Base-by-base conservation (phyloP, 2,329 filamentous ascomycete species). In the Diplodia intermedia region DNA sequence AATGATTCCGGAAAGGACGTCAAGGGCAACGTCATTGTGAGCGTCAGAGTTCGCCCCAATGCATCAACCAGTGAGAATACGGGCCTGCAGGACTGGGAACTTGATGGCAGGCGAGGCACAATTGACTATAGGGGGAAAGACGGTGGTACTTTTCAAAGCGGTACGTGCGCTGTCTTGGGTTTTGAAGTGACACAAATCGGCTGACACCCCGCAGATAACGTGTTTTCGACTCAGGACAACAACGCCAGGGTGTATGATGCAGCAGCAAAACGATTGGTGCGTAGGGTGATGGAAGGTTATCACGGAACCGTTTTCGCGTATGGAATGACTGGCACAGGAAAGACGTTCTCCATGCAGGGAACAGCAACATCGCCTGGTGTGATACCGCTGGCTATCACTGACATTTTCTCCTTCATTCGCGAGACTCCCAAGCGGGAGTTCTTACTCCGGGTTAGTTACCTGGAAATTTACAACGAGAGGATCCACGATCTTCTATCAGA, bases 341-440 rank as follows among this genome's bases (percentile, higher is more conserved):
- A 99, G 83, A 99, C 95, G 0, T 99, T 98, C 79, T 98, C 94
- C 49, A 99, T 99, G 95, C 95, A 99, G 82, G 95, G 95, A 73
- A 99, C 95, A 12, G 93, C 94, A 55, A 92, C 92, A 2, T 97
- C 93, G 49, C 95, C 95, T 1, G 95, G 95, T 82, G 95, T 99
- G 33, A 99, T 99, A 67, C 95, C 95, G 7, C 85, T 98, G 49
- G 95, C 95, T 49, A 98, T 99, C 73, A 98, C 95, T 70, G 95
- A 99, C 77, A 99, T 99, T 65, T 99, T 99, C 79, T 98, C 95
- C 0, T 99, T 97, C 79, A 99, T 99, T 73, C 90, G 95, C 68
- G 95, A 99, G 81, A 98, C 95, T 0, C 95, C 95, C 0, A 92
- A 93, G 43, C 88, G 95, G 69, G 95, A 99, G 76, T 99, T 99